Evolutionary conservation across 192 early-diverging fungal species (phyloP).

Genomic region (Fimicolochytrium jonesii): DNA sequence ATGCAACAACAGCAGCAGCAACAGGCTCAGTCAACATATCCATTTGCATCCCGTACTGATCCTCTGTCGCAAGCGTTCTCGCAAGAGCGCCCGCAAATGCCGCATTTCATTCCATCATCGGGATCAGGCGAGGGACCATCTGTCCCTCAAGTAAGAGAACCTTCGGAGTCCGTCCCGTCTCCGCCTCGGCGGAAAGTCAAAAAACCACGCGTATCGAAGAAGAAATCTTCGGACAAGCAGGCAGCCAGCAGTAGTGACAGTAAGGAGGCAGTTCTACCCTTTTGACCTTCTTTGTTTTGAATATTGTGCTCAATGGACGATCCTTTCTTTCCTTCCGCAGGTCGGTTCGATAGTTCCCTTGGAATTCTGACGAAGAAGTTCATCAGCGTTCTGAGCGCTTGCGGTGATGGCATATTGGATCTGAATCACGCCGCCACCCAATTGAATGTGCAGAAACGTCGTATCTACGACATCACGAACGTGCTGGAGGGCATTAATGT

Average conservation of each 20-base stretch:
- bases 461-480: slow-evolving; percentile 69
- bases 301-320: too few species aligned
- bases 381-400: slow-evolving; percentile 44
- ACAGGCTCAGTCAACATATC: neutral
- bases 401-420: slow-evolving; percentile 51
- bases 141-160: too few species aligned
- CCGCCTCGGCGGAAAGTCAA: neutral
- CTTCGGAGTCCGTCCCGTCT: too few species aligned
- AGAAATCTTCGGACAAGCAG: neutral
- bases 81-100: too few species aligned
- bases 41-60: neutral
- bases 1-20: slow-evolving; percentile 4
- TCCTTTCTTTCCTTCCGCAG: neutral
- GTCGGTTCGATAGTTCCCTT: slow-evolving; percentile 56
- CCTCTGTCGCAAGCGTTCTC: neutral
- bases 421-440: slow-evolving; percentile 54
- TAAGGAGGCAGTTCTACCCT: too few species aligned
- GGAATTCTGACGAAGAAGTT: slow-evolving; percentile 60
- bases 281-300: neutral
- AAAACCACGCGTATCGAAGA: neutral
- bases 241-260: neutral
- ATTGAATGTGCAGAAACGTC: slow-evolving; percentile 60
- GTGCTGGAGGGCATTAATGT: slow-evolving; percentile 63
- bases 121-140: too few species aligned
- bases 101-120: too few species aligned